Percentiles rank a stretch among this genome's conserved stretches.
phyloP scores from a whole-genome alignment of 257 asterid species.

The Solanum chilense region DNA sequence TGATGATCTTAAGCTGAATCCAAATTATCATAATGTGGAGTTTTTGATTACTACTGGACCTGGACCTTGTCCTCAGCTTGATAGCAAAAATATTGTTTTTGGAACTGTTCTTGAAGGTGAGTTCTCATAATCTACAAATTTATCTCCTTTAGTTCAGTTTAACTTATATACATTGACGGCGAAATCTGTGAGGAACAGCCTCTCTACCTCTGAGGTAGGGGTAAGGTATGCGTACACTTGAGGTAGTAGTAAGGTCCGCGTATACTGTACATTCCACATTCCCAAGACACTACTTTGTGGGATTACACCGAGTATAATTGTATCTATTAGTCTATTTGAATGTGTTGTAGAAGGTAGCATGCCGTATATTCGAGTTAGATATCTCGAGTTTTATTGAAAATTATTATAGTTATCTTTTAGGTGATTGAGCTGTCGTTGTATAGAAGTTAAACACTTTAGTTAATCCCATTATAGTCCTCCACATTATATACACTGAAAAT shows the following conservation, averaged over 20 bases:
- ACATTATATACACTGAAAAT: neutral
- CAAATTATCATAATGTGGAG: slow-evolving; percentile 78
- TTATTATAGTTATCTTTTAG: neutral
- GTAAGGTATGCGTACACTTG: neutral
- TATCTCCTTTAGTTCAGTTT: neutral
- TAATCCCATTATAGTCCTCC: neutral
- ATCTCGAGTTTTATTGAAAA: neutral
- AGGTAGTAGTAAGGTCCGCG: neutral
- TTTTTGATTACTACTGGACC: slow-evolving; percentile 94
- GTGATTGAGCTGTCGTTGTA: neutral
- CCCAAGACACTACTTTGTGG: neutral
- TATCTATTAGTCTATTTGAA: neutral
- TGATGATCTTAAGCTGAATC: slow-evolving; percentile 54
- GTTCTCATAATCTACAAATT: neutral
- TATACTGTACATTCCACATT: neutral
- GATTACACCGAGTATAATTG: neutral
- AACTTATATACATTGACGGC: neutral
- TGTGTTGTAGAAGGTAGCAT: neutral
- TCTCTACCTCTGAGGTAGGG: neutral
- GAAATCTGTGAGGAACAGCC: neutral
- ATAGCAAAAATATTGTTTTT: slow-evolving; percentile 70
- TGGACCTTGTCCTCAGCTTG: slow-evolving; percentile 86
- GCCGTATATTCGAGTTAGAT: neutral
- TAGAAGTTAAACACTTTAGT: neutral
- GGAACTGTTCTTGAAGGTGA: slow-evolving; percentile 87